phyloP scores from a whole-genome alignment of 2,329 filamentous ascomycete species.

The Allantophomopsis cytisporea region DNA sequence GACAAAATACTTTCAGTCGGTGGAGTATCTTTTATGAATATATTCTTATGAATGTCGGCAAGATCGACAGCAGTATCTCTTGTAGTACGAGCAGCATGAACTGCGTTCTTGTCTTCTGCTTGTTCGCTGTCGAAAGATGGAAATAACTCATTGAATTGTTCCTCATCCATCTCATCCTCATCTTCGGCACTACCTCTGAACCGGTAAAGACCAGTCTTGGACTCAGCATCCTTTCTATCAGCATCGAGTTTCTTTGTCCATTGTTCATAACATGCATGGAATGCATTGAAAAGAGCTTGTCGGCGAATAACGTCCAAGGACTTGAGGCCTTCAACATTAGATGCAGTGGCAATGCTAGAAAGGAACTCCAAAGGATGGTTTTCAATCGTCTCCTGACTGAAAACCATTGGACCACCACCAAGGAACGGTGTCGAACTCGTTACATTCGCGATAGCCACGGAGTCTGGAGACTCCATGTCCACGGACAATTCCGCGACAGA shows the following conservation, averaged over 20 bases:
- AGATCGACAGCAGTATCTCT: constrained; percentile 35
- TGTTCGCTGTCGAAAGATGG: constrained; percentile 52
- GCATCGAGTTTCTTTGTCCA: constrained; percentile 68
- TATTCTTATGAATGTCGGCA: constrained; percentile 40
- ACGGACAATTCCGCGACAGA: constrained; percentile 33
- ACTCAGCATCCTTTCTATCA: constrained; percentile 63
- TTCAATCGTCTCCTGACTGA: constrained; percentile 4
- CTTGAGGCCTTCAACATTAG: constrained; percentile 32
- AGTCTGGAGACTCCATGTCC: constrained; percentile 2
- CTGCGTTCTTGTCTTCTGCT: constrained; percentile 6
- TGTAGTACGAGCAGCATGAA: constrained; percentile 4
- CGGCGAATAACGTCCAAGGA: constrained; percentile 28
- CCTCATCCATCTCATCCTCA: constrained; percentile 58
- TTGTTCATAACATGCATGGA: constrained; percentile 62
- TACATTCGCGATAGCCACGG: constrained; percentile 16
- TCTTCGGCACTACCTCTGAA: constrained; percentile 70
- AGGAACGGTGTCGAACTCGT: constrained; percentile 39
- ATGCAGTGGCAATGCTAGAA: constrained; percentile 28
- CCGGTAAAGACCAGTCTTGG: constrained; percentile 65
- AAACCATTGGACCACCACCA: constrained; percentile 21
- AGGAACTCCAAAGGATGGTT: constrained; percentile 31
- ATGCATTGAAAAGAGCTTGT: constrained; percentile 46
- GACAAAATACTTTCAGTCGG: constrained; percentile 12
- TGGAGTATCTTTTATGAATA: constrained; percentile 15
- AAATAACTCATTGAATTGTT: constrained; percentile 71